Conservation (phyloP, 2,329 filamentous ascomycete species). For the Fusarium duplospermum region DNA sequence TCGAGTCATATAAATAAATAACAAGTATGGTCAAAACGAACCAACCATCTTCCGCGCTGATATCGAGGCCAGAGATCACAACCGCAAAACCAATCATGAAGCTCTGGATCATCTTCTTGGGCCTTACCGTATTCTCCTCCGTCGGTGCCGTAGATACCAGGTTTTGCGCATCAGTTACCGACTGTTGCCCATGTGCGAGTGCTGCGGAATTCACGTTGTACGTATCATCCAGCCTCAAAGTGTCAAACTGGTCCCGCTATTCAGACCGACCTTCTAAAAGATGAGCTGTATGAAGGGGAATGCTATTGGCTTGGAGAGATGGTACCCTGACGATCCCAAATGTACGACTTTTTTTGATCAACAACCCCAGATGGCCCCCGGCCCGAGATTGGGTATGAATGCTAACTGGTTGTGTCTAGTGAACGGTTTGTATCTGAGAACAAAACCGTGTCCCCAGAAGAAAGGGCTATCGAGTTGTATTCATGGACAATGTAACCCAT, state of each 20-base stretch:
- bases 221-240: neutral
- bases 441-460: neutral
- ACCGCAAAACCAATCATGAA: neutral
- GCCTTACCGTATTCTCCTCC: neutral
- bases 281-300: neutral
- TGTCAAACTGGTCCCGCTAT: neutral
- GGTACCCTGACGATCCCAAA: neutral
- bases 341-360: neutral
- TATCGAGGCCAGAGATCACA: neutral
- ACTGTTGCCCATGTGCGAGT: neutral
- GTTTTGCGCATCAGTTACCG: neutral
- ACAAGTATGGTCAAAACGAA: neutral
- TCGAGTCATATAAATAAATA: neutral
- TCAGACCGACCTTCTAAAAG: neutral
- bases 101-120: neutral
- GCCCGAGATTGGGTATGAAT: neutral
- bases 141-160: neutral
- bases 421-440: neutral
- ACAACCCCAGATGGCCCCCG: neutral
- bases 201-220: neutral
- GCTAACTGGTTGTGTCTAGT: neutral
- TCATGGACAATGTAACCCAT: neutral
- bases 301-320: neutral
- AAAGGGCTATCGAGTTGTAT: neutral
- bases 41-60: neutral